Evolutionary conservation across 2,329 filamentous ascomycete genomes (phyloP).

Genomic region (Penicillium sp.): DNA sequence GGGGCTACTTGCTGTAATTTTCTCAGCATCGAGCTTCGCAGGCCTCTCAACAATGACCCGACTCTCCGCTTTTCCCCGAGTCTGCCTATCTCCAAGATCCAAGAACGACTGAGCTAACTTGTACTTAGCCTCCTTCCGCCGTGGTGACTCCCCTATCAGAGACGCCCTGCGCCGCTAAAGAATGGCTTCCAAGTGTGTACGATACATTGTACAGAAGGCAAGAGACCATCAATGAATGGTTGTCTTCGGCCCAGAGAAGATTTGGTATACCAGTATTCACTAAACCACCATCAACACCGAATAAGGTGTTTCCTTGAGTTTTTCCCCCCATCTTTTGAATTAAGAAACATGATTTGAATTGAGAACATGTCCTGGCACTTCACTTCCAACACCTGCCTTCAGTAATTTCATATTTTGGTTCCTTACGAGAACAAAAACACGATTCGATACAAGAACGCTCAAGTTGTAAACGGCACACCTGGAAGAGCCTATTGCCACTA

Average conservation of each 20-base stretch:
- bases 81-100: neutral
- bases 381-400: neutral
- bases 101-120: slow-evolving; percentile 15
- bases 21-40: neutral
- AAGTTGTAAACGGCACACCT: neutral
- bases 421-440: neutral
- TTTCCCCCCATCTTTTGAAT: neutral
- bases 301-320: slow-evolving; percentile 6
- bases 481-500: neutral
- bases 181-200: slow-evolving; percentile 31
- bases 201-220: slow-evolving; percentile 40
- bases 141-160: slow-evolving; percentile 43
- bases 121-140: slow-evolving; percentile 44
- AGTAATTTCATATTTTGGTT: neutral
- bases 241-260: slow-evolving; percentile 12
- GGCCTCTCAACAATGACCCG: neutral
- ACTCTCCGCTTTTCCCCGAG: slow-evolving; percentile 9
- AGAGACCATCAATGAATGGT: slow-evolving; percentile 15
- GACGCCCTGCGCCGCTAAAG: slow-evolving; percentile 41
- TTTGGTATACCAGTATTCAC: slow-evolving; percentile 14
- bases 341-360: slow-evolving; percentile 6
- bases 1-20: neutral
- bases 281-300: neutral
- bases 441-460: neutral
- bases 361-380: neutral